These are phyloP conservation scores for Angomonas desouzai DNA, from an alignment of 208 protist species.

Conservation along the genomic window DNA sequence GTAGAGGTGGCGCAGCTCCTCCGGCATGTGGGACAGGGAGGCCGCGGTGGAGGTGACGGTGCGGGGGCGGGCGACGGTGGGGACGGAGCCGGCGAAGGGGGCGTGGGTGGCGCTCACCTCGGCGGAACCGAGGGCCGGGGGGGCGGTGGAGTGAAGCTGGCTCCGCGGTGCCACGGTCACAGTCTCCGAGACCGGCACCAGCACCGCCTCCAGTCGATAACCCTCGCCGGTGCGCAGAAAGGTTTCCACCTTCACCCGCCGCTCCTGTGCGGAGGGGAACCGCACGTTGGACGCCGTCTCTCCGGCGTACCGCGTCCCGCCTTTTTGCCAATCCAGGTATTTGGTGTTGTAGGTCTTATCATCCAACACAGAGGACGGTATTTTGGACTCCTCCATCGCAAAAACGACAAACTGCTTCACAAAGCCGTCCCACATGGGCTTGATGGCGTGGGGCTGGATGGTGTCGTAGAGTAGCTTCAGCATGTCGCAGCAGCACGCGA, in stretches of 20 bases:
- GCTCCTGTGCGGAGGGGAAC: conserved; percentile 74
- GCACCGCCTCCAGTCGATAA: conserved; percentile 49
- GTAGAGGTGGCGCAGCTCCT: conserved; percentile 64
- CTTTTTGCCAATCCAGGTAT: conserved; percentile 86
- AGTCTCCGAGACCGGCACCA: conserved; percentile 25
- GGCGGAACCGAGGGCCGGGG: neutral
- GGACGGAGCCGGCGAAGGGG: conserved; percentile 9
- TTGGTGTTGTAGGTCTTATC: conserved; percentile 77
- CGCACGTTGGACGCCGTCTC: conserved; percentile 66
- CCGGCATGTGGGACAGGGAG: conserved; percentile 45
- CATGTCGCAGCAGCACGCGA: conserved; percentile 83
- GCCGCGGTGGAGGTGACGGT: conserved; percentile 16
- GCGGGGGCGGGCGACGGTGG: no score
- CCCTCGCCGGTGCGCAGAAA: conserved; percentile 58
- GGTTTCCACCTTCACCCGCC: conserved; percentile 68
- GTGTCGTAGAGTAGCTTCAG: conserved; percentile 74
- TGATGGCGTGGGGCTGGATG: conserved; percentile 41
- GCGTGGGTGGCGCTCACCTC: conserved; percentile 23
- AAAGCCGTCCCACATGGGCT: conserved; percentile 57
- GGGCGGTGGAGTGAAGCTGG: neutral
- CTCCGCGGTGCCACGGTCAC: conserved; percentile 4
- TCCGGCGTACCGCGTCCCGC: conserved; percentile 76
- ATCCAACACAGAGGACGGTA: conserved; percentile 48
- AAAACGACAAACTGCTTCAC: conserved; percentile 58
- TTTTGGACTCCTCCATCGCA: conserved; percentile 56